Conservation (phyloP, 2,329 filamentous ascomycete species). For the Raffaelea arxii region DNA sequence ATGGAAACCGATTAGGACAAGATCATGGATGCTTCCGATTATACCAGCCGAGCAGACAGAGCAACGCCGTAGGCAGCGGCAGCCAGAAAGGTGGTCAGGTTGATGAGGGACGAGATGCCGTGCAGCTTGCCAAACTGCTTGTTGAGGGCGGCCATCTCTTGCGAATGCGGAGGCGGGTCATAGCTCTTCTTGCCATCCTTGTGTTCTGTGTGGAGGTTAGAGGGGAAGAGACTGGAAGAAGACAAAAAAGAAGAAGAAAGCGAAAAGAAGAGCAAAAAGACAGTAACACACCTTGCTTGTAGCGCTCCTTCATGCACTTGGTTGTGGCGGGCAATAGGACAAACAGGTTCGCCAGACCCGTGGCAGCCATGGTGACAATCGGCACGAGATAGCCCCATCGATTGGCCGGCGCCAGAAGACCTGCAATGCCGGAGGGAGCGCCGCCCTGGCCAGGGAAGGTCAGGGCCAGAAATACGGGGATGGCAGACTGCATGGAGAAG, state of each 20-base stretch:
- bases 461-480: slow-evolving; percentile 63
- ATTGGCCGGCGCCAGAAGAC: slow-evolving; percentile 51
- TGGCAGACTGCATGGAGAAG: slow-evolving; percentile 70
- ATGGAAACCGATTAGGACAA: too few species aligned
- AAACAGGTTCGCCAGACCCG: slow-evolving; percentile 59
- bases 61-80: slow-evolving; percentile 70
- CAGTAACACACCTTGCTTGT: slow-evolving; percentile 60
- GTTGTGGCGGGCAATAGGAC: slow-evolving; percentile 68
- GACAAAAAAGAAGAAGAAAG: background rate
- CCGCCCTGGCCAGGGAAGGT: slow-evolving; percentile 59
- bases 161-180: slow-evolving; percentile 67
- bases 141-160: slow-evolving; percentile 75
- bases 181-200: slow-evolving; percentile 83
- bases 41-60: slow-evolving; percentile 52
- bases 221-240: background rate
- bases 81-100: slow-evolving; percentile 59
- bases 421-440: slow-evolving; percentile 32
- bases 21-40: too few species aligned
- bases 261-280: background rate
- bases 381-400: slow-evolving; percentile 57
- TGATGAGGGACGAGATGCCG: slow-evolving; percentile 70
- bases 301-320: slow-evolving; percentile 63
- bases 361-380: slow-evolving; percentile 59
- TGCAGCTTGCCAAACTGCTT: slow-evolving; percentile 71
- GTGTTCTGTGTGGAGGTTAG: slow-evolving; percentile 45